These are phyloP conservation scores for Nitzschia inconspicua DNA, from an alignment of 108 stramenopile species.

Conservation along the genomic window DNA sequence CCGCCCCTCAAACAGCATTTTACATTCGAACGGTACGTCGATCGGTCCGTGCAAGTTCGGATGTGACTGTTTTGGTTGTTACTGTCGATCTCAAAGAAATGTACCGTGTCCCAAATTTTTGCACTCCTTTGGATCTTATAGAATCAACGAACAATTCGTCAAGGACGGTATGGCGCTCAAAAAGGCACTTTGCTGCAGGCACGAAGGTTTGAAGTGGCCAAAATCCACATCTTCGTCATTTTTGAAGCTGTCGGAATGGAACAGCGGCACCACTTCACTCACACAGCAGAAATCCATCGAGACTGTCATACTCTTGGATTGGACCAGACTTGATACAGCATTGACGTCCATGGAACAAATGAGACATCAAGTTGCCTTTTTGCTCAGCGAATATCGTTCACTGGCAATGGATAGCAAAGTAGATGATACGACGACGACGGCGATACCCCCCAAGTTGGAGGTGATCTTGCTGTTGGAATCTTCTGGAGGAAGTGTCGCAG, in stretches of 20 bases:
- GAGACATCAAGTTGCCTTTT: constrained; percentile 70
- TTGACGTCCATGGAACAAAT: constrained; percentile 45
- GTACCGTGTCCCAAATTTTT: background rate
- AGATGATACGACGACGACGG: background rate
- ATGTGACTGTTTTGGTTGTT: too few species aligned
- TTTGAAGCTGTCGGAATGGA: background rate
- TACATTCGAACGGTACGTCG: constrained; percentile 70
- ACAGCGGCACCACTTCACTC: background rate
- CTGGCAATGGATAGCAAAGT: constrained; percentile 5
- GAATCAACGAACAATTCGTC: constrained; percentile 60
- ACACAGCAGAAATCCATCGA: constrained; percentile 22
- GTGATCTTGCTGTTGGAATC: constrained; percentile 73
- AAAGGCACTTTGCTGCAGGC: constrained; percentile 30
- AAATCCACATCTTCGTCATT: background rate
- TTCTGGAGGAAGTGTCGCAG: constrained; percentile 67
- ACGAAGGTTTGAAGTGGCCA: constrained; percentile 27
- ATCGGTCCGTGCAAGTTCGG: constrained; percentile 47
- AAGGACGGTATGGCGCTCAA: constrained; percentile 57
- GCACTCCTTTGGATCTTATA: constrained; percentile 29
- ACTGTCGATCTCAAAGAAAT: too few species aligned
- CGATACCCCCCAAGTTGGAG: constrained; percentile 35
- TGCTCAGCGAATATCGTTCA: constrained; percentile 32
- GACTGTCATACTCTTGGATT: constrained; percentile 62
- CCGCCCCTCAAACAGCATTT: constrained; percentile 76
- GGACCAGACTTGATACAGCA: constrained; percentile 53